These are phyloP conservation scores for Speleostelium caveatum DNA, from an alignment of 78 protist species.

Conservation along the genomic window DNA sequence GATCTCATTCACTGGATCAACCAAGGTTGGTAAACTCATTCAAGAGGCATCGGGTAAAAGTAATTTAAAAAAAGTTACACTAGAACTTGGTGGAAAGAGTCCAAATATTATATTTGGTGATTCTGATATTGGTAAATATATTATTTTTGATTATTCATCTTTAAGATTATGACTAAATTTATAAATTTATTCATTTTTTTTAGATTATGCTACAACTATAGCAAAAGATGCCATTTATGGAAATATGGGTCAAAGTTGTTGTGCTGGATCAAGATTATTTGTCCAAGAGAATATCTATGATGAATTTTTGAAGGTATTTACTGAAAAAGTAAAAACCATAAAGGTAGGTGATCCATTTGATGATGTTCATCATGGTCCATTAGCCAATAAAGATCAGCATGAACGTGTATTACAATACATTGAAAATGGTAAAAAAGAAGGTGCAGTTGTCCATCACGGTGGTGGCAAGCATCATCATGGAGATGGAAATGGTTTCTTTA, in stretches of 20 bases:
- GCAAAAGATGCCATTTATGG: slow-evolving; percentile 2
- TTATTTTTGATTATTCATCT: too few relatives aligned
- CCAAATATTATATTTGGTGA: slow-evolving; percentile 90
- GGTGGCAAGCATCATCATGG: slow-evolving; percentile 13
- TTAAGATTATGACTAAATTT: too few relatives aligned
- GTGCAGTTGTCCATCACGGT: slow-evolving; percentile 44
- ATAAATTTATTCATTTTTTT: too few relatives aligned
- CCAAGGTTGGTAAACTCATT: slow-evolving; percentile 71
- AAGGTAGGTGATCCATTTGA: slow-evolving; percentile 73
- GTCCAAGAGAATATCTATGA: slow-evolving; percentile 86
- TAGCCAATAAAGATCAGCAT: slow-evolving; percentile 73
- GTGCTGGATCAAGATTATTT: slow-evolving; percentile 81
- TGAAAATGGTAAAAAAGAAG: slow-evolving; percentile 45
- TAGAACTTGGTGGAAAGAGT: slow-evolving; percentile 95
- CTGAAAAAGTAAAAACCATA: not conserved
- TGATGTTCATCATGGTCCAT: slow-evolving; percentile 45
- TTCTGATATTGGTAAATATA: too few relatives aligned
- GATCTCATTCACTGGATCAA: slow-evolving; percentile 90
- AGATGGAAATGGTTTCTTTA: not conserved
- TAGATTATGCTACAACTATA: slow-evolving; percentile 51
- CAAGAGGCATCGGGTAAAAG: slow-evolving; percentile 38
- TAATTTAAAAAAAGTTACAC: slow-evolving; percentile 49
- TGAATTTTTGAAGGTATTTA: slow-evolving; percentile 50
- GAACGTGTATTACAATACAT: slow-evolving; percentile 39
- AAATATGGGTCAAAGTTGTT: slow-evolving; percentile 84